Conservation (phyloP, 2,329 filamentous ascomycete species). For the Scytalidium sp. region DNA sequence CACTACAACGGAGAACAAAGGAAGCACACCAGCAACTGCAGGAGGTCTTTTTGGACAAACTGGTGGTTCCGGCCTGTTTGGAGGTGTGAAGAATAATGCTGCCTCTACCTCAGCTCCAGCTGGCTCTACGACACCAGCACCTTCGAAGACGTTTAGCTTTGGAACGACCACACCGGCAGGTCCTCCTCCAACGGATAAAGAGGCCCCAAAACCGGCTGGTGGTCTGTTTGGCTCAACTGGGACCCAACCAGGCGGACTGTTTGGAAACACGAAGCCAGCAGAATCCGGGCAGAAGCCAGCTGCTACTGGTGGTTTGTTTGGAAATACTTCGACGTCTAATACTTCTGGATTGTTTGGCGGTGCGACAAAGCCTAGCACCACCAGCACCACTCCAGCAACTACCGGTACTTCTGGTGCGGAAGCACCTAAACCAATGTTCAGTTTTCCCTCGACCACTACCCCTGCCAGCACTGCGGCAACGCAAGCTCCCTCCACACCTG, state of each 20-base stretch:
- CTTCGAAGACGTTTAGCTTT: constrained; percentile 15
- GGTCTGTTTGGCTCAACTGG: constrained; percentile 8
- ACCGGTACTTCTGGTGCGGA: constrained; percentile 4
- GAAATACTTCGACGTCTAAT: constrained; percentile 4
- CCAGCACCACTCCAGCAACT: constrained; percentile 2
- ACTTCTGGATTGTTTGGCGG: constrained; percentile 2
- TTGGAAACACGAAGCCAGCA: constrained; percentile 2
- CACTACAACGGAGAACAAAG: constrained; percentile 2
- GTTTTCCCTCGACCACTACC: constrained; percentile 13
- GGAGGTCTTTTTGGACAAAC: constrained; percentile 7
- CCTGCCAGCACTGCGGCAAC: constrained; percentile 7
- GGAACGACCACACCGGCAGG: constrained; percentile 29
- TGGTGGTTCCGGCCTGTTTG: constrained; percentile 7
- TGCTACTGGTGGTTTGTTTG: constrained; percentile 5
- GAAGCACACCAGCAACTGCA: constrained; percentile 2
- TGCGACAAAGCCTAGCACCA: background rate
- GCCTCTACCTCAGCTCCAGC: constrained; percentile 16
- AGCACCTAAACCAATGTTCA: constrained; percentile 13
- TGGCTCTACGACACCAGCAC: constrained; percentile 24
- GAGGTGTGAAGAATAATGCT: constrained; percentile 5
- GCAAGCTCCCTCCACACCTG: constrained; percentile 9
- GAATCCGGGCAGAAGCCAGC: constrained; percentile 1
- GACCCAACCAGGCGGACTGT: background rate
- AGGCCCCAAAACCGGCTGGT: constrained; percentile 8
- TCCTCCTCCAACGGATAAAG: constrained; percentile 21